Evolutionary conservation across 2,329 filamentous ascomycete genomes (phyloP), one percentile per base, ranked within the genome.

Genomic region (Sporothrix inflata): DNA sequence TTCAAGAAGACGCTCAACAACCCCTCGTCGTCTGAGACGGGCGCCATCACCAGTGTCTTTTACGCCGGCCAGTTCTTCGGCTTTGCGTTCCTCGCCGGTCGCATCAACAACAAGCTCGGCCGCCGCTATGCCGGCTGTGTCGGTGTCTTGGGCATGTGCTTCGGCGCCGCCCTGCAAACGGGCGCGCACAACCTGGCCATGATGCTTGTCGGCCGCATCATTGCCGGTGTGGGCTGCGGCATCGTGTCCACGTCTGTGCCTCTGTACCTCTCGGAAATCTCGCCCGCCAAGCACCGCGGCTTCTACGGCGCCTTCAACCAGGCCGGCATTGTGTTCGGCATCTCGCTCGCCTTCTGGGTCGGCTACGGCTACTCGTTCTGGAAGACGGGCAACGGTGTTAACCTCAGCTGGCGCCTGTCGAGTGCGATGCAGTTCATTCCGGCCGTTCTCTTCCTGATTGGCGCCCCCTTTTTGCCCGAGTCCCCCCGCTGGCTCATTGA

Each of bases 401-500:
- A 78, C 61, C 75, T 78, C 27, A 79, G 79, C 8, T 81, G 80
- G 80, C 77, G 80, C 45, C 57, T 81, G 11, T 80, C 78, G 0
- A 78, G 79, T 72, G 77, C 77, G 1, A 73, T 80, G 42, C 79
- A 81, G 74, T 79, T 79, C 60, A 74, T 81, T 4, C 79, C 80
- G 0, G 79, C 80, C 16, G 34, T 77, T 3, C 57, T 80, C 6
- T 80, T 81, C 70, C 73, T 79, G 16, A 47, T 76, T 24, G 79
- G 80, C 9, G 74, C 80, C 0, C 79, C 78, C 24, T 76, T 79
- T 53, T 76, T 79, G 19, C 80, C 80, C 4, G 80, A 81, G 69
- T 80, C 78, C 34, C 80, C 80, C 21, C 78, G 80, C 21, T 81
- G 80, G 80, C 77, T 81, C 0, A 73, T 80, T 0, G 79, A 80